Base-by-base conservation (phyloP, 106 monocot genomes). In the Dendrobium catenatum region DNA sequence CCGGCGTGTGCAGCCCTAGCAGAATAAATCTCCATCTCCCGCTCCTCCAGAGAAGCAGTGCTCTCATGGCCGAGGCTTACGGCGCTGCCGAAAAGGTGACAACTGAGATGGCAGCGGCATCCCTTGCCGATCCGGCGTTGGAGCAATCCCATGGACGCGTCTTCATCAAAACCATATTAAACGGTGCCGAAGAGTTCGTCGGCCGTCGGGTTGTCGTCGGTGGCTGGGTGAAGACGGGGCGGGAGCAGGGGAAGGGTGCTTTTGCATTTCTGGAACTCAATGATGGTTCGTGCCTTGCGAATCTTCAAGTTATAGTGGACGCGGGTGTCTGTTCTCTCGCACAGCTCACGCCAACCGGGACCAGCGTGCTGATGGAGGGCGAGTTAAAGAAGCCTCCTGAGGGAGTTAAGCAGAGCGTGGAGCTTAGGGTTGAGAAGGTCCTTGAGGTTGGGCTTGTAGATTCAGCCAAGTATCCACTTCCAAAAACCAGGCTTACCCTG, bases 181-280 rank as follows among this genome's bases (percentile, higher is more conserved):
- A 78, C 54, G 81, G 27, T n/a, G 15, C 81, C 8, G 88, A 72
- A 16, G 86, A 67, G 16, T 78, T 83, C 61, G 88, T 81, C 26
- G 97, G 94, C 11, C 82, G 64, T 55, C 85, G 75, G 76, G 82
- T 89, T n/a, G 86, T 88, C 26, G 97, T 97, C 27, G 97, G 97
- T 0, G 97, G 97, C 7, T 94, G 94, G 97, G 97, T 97, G 37
- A 92, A 89, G 85, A 97, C 97, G 9, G 97, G 97, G 49, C 68
- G 97, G 16, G 94, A 97, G 86, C 97, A 97, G 56, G 97, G 97
- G 47, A 97, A 91, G 85, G 97, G 97, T 0, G 72, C 91, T 6
- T 97, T 97, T 85, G 97, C 97, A 17, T 97, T 97, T 84, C 85
- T 97, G 26, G 97, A 97, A 81, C 88, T 97, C 89, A 97, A 94